Base-by-base conservation (phyloP, 31 red algal genomes). In the Porphyra umbilicalis region DNA sequence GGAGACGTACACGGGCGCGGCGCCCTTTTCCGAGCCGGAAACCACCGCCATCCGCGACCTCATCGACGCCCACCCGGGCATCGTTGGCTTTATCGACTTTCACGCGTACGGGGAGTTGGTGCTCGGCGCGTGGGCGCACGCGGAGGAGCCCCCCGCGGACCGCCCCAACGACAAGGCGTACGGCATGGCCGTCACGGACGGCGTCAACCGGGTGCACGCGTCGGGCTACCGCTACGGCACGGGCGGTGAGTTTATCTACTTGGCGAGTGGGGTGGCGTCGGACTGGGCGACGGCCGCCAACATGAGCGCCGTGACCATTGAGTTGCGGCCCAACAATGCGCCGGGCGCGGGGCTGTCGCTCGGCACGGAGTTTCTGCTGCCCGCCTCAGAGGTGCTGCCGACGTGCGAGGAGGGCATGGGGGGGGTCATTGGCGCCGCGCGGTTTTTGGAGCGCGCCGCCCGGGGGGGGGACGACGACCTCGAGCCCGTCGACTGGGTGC, bases 91-190 rank as follows among this genome's bases (percentile, higher is more conserved):
- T 77, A 29, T 89, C 6, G 87, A 89, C 75, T 42, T 84, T 44
- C 87, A 89, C 36, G 74, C 87, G 5, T 89, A 85, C 35, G 87
- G 87, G 9, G 32, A 77, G 79, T 25, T 85, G 34, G 57, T 89
- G 30, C 67, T 89, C 8, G 82, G 82, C 33, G 34, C 87, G 10
- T 89, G 82, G 82, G 67, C 81, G 32, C 42, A 42, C 81, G 78
- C 87, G 5, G 38, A 46, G 1, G 79, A 2, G 16, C 13, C 79
- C 4, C 38, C 38, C 10, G 30, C 35, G 10, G 15, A 38, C 79
- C 32, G n/a, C 16, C 4, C 79, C 38, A 35, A 81, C n/a, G 31
- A 32, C 9, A 35, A 13, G 8, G 36, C 79, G 11, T 81, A 32
- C 38, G 79, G 33, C 25, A 36, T 18, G 38, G 38, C 79, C 36